A percentile compares a stretch with the other conserved stretches of the same genome.
Evolutionary conservation across 352 stramenopile genomes (phyloP).

Genomic region (Phytophthora macrochlamydospora): DNA sequence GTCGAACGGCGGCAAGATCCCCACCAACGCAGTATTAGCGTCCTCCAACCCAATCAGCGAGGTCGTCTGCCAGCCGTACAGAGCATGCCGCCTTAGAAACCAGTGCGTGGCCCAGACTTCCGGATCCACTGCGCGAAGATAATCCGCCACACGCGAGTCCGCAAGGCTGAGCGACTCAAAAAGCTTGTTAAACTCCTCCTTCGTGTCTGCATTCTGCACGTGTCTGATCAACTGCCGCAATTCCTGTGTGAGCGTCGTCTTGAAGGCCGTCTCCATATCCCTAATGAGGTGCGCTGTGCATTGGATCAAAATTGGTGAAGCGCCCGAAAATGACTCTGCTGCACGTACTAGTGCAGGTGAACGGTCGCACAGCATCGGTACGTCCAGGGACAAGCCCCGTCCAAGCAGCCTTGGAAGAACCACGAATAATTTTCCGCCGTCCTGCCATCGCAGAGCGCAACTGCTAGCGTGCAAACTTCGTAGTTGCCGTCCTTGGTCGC

Average conservation of each 20-base stretch:
- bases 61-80: conserved; percentile 49
- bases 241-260: conserved; percentile 27
- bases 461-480: conserved; percentile 32
- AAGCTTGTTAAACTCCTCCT: conserved; percentile 33
- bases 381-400: conserved; percentile 34
- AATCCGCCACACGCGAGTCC: conserved; percentile 24
- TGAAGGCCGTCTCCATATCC: conserved; percentile 36
- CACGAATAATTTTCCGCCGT: conserved; percentile 43
- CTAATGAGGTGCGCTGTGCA: conserved; percentile 39
- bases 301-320: conserved; percentile 45
- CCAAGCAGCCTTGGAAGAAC: conserved; percentile 46
- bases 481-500: conserved; percentile 54
- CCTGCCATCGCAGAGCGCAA: conserved; percentile 43
- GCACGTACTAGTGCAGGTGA: conserved; percentile 29
- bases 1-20: conserved; percentile 41
- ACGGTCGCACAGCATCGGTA: conserved; percentile 46
- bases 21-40: conserved; percentile 15
- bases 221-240: conserved; percentile 27
- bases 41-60: conserved; percentile 29
- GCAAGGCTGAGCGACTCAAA: conserved; percentile 22
- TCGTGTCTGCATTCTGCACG: conserved; percentile 38
- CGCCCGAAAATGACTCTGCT: conserved; percentile 31
- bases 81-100: conserved; percentile 37
- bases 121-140: conserved; percentile 28
- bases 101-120: conserved; percentile 47